These are phyloP conservation scores for Colletotrichum musae DNA, from an alignment of 2,329 filamentous ascomycete genomes.

Conservation along the genomic window DNA sequence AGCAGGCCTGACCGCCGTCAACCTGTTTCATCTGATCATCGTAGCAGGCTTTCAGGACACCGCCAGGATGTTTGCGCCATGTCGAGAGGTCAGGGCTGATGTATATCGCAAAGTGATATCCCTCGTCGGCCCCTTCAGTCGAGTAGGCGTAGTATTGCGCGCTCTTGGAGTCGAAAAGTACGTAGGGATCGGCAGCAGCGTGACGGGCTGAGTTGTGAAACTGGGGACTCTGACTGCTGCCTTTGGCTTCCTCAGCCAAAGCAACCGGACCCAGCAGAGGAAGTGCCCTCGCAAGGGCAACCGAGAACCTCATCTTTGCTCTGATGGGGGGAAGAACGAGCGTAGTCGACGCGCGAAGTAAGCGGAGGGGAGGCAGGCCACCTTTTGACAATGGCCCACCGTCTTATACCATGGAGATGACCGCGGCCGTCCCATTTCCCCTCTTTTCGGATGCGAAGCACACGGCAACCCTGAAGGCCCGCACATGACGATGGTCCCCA, in stretches of 20 bases:
- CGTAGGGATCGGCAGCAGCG: slow-evolving; percentile 51
- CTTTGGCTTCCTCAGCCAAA: background rate
- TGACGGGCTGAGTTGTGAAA: slow-evolving; percentile 53
- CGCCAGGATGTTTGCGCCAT: slow-evolving; percentile 51
- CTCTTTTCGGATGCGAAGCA: slow-evolving; percentile 22
- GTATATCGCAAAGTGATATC: slow-evolving; percentile 52
- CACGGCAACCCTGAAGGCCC: background rate
- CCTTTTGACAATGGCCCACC: background rate
- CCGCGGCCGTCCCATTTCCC: slow-evolving; percentile 8
- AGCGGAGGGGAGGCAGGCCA: background rate
- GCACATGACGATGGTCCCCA: slow-evolving; percentile 2
- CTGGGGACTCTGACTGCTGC: slow-evolving; percentile 41
- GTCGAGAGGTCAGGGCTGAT: slow-evolving; percentile 54
- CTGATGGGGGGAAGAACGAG: background rate
- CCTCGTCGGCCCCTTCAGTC: slow-evolving; percentile 52
- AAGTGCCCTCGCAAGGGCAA: background rate
- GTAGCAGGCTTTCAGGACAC: slow-evolving; percentile 51
- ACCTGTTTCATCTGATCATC: slow-evolving; percentile 48
- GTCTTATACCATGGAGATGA: slow-evolving; percentile 21
- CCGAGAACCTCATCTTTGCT: slow-evolving; percentile 11
- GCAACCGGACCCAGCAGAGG: background rate
- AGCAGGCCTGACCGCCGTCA: slow-evolving; percentile 52
- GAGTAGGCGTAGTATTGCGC: slow-evolving; percentile 53
- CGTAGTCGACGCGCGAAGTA: background rate
- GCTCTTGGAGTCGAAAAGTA: slow-evolving; percentile 49